phyloP scores from a whole-genome alignment of 148 eudicot species.

The Rhododendron simsii region DNA sequence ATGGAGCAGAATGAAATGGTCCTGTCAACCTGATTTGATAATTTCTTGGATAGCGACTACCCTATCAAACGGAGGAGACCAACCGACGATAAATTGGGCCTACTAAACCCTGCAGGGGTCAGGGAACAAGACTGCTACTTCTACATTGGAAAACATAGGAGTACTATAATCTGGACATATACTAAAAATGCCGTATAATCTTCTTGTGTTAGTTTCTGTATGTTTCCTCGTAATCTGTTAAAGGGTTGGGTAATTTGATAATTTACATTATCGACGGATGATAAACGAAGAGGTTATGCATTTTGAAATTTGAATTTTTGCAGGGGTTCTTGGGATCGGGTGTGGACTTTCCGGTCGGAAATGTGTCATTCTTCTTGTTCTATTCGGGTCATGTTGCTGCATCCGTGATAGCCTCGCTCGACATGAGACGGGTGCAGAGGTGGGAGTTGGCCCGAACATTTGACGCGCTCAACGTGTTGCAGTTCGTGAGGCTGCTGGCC shows the following conservation, averaged over 20 bases:
- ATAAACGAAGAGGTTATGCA: not conserved
- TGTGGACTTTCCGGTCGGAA: constrained; percentile 91
- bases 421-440: constrained; percentile 90
- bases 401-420: constrained; percentile 82
- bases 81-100: not conserved
- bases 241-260: not conserved
- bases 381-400: constrained; percentile 95
- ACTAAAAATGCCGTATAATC: not conserved
- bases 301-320: not conserved
- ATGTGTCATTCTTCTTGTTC: constrained; percentile 91
- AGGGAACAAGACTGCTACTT: not conserved
- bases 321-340: constrained; percentile 96
- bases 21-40: not conserved
- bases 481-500: constrained; percentile 63
- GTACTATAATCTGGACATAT: not conserved
- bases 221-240: not conserved
- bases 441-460: constrained; percentile 61
- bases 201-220: not conserved
- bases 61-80: not conserved
- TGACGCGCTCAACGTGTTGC: constrained; percentile 63
- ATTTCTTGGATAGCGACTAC: not conserved
- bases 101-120: not conserved
- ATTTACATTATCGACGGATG: not conserved
- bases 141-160: no score
- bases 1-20: not conserved